Evolutionary conservation across 306 rosid genomes (phyloP), one percentile per base, ranked within the genome.

Genomic region (Cucumis sativus): DNA sequence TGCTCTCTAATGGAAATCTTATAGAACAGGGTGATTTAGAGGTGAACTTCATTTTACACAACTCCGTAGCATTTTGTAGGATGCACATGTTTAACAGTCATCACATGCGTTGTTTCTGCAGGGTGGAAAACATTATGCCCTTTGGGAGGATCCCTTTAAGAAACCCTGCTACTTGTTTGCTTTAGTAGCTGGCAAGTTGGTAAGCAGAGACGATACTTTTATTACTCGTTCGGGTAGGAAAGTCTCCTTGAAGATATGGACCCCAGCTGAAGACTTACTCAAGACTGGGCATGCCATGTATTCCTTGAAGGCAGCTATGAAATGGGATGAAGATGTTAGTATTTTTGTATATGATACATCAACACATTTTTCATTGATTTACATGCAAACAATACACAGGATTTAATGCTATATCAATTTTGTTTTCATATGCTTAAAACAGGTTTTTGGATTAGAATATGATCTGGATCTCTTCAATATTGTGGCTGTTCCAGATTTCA

Each of bases 111-210:
- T 8, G 23, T 76, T 75, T 72, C 77, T 83, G 84, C 91, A 95
- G 99, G 92, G 86, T 84, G 95, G 95, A 55, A 95, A 77, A 79
- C 99, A 95, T 87, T 95, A 84, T 88, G 89, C 91, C 59, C 85
- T 95, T 57, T 95, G 99, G 99, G 97, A 86, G 86, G 99, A 95
- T 81, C 99, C 99, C 77, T 91, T 89, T 89, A 95, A 92, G 93
- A 95, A 95, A 82, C 99, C 99, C 49, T 92, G 87, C 88, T 95
- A 95, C 84, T 87, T 95, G 90, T 95, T 95, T 91, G 99, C 99
- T 77, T 91, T 95, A 85, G 99, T 95, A 72, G 99, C 99, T 75
- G 99, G 98, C 69, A 91, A 89, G 84, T 88, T 95, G 80, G 80
- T 80, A 84, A 91, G 98, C 86, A 92, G 97, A 84, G 93, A 95